A percentile compares a stretch with the other conserved stretches of the same genome.
These are phyloP conservation scores for Saccharomycodes ludwigii DNA, from an alignment of 805 yeast species.

Conservation along the genomic window DNA sequence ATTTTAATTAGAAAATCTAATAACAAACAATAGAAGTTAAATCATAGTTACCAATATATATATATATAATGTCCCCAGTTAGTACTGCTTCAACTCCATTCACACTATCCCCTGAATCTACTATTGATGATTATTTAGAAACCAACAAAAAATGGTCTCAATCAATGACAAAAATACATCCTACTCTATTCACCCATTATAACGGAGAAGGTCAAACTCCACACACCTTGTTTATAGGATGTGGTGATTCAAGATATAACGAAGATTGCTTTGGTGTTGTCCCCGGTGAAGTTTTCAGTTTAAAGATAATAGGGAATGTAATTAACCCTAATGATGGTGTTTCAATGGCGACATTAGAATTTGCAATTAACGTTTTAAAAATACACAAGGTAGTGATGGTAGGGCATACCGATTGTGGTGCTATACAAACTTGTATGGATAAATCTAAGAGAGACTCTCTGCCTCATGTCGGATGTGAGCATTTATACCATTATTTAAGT, in stretches of 20 bases:
- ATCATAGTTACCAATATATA: too few species aligned
- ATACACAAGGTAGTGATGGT: conserved; percentile 75
- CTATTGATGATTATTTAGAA: conserved; percentile 25
- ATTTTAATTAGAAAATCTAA: not conserved
- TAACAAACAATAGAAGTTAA: too few species aligned
- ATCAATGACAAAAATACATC: conserved; percentile 34
- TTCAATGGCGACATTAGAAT: conserved; percentile 69
- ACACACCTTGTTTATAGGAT: conserved; percentile 87
- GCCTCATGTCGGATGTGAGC: conserved; percentile 37
- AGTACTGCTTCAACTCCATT: conserved; percentile 11
- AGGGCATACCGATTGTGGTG: conserved; percentile 95
- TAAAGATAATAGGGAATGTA: conserved; percentile 78
- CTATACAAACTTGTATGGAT: conserved; percentile 68
- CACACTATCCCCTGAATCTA: conserved; percentile 18
- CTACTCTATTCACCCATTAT: conserved; percentile 39
- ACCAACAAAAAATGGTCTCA: conserved; percentile 35
- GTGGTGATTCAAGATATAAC: conserved; percentile 84
- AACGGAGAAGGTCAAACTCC: conserved; percentile 85
- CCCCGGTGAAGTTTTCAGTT: conserved; percentile 87
- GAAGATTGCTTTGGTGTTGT: conserved; percentile 63
- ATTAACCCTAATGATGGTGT: conserved; percentile 58
- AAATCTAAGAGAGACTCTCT: conserved; percentile 28
- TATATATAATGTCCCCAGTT: too few species aligned
- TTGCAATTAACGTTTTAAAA: conserved; percentile 73
- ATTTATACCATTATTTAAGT: conserved; percentile 35